phyloP scores from a whole-genome alignment of 352 stramenopile genomes.

The Globisporangium spiculum region DNA sequence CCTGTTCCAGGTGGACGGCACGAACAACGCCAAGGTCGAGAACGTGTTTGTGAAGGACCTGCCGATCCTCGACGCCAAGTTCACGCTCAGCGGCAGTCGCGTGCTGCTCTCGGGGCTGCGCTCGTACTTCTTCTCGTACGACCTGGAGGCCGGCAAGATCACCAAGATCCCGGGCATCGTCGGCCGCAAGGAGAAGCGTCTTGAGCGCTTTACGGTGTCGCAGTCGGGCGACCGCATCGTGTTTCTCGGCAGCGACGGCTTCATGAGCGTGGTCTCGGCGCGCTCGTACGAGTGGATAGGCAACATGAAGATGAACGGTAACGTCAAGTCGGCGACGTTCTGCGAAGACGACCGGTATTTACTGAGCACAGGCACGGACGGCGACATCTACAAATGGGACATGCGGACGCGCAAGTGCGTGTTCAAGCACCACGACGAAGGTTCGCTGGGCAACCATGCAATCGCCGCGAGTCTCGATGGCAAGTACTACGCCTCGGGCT shows the following conservation, averaged over 20 bases:
- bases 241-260: slow-evolving; percentile 95
- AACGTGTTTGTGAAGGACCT: slow-evolving; percentile 90
- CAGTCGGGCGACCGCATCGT: slow-evolving; percentile 88
- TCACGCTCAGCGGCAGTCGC: slow-evolving; percentile 70
- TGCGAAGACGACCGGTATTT: slow-evolving; percentile 91
- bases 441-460: slow-evolving; percentile 82
- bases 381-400: slow-evolving; percentile 97
- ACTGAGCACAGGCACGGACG: slow-evolving; percentile 93
- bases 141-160: slow-evolving; percentile 91
- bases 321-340: slow-evolving; percentile 88
- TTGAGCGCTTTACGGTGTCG: slow-evolving; percentile 90
- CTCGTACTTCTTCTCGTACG: slow-evolving; percentile 97
- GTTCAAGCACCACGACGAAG: slow-evolving; percentile 80
- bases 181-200: slow-evolving; percentile 89
- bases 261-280: slow-evolving; percentile 91
- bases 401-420: slow-evolving; percentile 84
- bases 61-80: slow-evolving; percentile 86
- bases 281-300: slow-evolving; percentile 92
- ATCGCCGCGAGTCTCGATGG: slow-evolving; percentile 57
- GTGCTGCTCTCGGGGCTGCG: slow-evolving; percentile 92
- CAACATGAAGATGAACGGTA: slow-evolving; percentile 96
- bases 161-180: slow-evolving; percentile 89
- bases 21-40: slow-evolving; percentile 85
- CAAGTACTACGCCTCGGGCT: slow-evolving; percentile 91
- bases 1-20: slow-evolving; percentile 91